Evolutionary conservation across 108 stramenopile species (phyloP), one percentile per base, ranked within the genome.

Genomic region (Fistulifera pelliculosa): DNA sequence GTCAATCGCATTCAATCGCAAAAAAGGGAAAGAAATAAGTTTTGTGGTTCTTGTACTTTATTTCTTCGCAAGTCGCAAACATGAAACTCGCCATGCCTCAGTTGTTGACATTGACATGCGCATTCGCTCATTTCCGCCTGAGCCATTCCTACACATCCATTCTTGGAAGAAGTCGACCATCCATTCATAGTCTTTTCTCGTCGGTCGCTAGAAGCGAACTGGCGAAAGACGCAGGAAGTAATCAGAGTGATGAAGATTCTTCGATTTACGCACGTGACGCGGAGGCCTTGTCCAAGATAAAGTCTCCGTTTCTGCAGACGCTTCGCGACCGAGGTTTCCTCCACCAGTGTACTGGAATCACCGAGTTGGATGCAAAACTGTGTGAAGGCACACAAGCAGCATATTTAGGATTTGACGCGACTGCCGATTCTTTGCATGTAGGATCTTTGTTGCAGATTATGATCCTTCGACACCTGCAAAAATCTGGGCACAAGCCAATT

Each of bases 391-490:
- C 44, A 10, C 43, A 75, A 6, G 38, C 67, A 4, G 96, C 93
- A 25, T 99, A 99, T 56, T 76, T 97, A 22, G 98, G 98, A 10
- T 97, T 99, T 52, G 98, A 99, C 62, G 96, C 98, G 16, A 99
- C 98, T 0, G 98, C 98, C 38, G 85, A 94, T 66, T 89, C 88
- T 17, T 80, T 99, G 15, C 98, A 99, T 66, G 96, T 99, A 0
- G 98, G 98, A 53, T 87, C 88, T 31, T 76, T 99, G 54, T 64
- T 96, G 8, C 96, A 96, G 69, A 94, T 99, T 38, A 95, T 99
- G 95, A 96, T 96, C 52, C 64, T 99, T 24, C 75, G 95, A 38
- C 93, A 95, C 59, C 74, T 95, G 47, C 96, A 97, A 68, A 60
- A 79, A 44, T 58, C 60, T 17, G 95, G 95, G 17, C 92, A 93